These are phyloP conservation scores for Podila verticillata DNA, from an alignment of 192 early-diverging fungal genomes.

Conservation along the genomic window DNA sequence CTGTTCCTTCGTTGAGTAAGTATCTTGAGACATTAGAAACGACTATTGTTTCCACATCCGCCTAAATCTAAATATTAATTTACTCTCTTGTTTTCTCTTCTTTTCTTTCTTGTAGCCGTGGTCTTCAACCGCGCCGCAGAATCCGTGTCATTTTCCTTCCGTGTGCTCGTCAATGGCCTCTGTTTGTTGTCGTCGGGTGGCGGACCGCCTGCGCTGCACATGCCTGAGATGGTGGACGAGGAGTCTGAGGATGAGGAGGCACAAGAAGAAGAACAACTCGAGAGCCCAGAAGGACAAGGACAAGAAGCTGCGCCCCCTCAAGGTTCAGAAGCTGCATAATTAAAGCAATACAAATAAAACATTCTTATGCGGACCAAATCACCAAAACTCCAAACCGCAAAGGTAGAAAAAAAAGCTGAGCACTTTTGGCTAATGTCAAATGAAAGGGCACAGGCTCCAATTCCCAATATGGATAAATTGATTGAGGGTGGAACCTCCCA, in stretches of 20 bases:
- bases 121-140: constrained; percentile 17
- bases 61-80: background rate
- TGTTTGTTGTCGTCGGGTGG: constrained; percentile 41
- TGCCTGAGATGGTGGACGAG: constrained; percentile 47
- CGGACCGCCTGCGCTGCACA: constrained; percentile 44
- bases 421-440: no score
- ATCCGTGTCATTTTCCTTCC: constrained; percentile 35
- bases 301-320: background rate
- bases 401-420: constrained; percentile 25
- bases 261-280: background rate
- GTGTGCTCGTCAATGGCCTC: constrained; percentile 40
- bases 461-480: no score
- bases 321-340: background rate
- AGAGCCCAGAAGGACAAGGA: no score
- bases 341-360: no score
- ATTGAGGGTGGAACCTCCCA: no score
- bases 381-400: constrained; percentile 27
- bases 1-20: constrained; percentile 46
- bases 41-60: background rate
- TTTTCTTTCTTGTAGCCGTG: constrained; percentile 9
- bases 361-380: no score
- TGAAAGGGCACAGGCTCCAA: no score
- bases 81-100: background rate
- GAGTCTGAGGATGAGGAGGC: constrained; percentile 38
- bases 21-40: background rate